Base-by-base conservation (phyloP, 192 early-diverging fungal genomes). In the Rhizophagus clarus region DNA sequence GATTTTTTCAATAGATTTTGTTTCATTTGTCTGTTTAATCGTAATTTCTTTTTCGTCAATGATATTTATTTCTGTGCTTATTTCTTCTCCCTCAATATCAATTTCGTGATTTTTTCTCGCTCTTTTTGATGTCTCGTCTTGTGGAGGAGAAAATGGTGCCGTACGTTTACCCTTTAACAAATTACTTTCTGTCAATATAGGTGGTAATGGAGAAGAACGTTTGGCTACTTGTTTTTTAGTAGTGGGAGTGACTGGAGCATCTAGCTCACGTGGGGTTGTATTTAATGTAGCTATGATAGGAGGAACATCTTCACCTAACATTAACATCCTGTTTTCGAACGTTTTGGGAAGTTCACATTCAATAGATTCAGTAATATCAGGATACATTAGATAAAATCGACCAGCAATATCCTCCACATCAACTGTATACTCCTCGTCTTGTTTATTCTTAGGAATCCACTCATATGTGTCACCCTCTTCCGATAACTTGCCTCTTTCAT, bases 381-480 rank as follows among this genome's bases (percentile, higher is more conserved):
- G 28, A 17, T 7, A 69, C 24, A 37, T 69, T 34, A 12, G 17
- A 69, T 69, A 69, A 31, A 69, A 69, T 69, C 67, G 28, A 20
- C 67, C 67, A n/a, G 67, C 67, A 37, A 69, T 37, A 69, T 69
- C 67, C 4, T n/a, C 17, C 7, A 69, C 4, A 12, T 31, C 28
- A 69, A 69, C 9, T 69, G 67, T 69, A 69, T n/a, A 69, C 12
- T 69, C 67, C 20, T 69, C 67, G 14, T 69, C 67, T 31, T 29
- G 15, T 20, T 29, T 7, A 69, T 69, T 69, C n/a, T 20, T 34
- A 12, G 67, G 67, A 34, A 69, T 28, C 67, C 24, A 69, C n/a
- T 29, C 28, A 9, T 14, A 15, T 34, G 37, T 40, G 5, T 69
- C 28, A n/a, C n/a, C 67, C 29, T 34, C 20, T 37, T 29, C 67